Conservation (phyloP, 2,329 filamentous ascomycete species). For the Huntiella abstrusa region DNA sequence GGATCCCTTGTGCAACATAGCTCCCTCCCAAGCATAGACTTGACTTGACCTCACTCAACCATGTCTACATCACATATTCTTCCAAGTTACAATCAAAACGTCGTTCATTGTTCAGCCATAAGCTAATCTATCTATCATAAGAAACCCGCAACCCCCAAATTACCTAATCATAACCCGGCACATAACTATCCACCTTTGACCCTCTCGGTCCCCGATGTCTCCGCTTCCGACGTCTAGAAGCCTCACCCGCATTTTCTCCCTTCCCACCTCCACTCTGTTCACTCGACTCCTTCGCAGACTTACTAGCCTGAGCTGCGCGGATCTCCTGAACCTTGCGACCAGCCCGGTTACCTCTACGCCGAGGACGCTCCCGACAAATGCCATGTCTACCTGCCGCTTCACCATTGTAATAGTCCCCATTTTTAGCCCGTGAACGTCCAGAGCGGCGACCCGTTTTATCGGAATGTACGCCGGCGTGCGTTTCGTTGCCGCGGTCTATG, state of each 20-base stretch:
- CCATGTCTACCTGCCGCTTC: not conserved
- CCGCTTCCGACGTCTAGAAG: not conserved
- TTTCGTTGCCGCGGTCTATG: conserved; percentile 55
- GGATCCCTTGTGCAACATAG: no score
- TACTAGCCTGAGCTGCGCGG: not conserved
- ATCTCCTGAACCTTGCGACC: conserved; percentile 3
- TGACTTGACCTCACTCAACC: not conserved
- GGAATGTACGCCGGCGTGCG: conserved; percentile 44
- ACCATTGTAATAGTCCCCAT: conserved; percentile 1
- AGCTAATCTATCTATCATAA: not conserved
- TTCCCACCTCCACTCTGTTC: not conserved
- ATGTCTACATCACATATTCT: not conserved
- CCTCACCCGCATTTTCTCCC: no score
- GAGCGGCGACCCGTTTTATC: conserved; percentile 22
- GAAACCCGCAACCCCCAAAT: not conserved
- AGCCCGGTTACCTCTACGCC: conserved; percentile 2
- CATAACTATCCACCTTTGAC: conserved; percentile 8
- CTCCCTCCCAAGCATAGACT: not conserved
- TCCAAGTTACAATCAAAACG: not conserved
- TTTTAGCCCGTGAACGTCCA: conserved; percentile 15
- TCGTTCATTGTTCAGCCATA: not conserved
- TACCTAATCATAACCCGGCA: conserved; percentile 5
- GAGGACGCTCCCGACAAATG: not conserved
- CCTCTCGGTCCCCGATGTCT: conserved; percentile 1
- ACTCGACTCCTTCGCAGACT: not conserved